These are phyloP conservation scores for Amaranthus palmeri DNA, from an alignment of 148 eudicot genomes.

Conservation along the genomic window DNA sequence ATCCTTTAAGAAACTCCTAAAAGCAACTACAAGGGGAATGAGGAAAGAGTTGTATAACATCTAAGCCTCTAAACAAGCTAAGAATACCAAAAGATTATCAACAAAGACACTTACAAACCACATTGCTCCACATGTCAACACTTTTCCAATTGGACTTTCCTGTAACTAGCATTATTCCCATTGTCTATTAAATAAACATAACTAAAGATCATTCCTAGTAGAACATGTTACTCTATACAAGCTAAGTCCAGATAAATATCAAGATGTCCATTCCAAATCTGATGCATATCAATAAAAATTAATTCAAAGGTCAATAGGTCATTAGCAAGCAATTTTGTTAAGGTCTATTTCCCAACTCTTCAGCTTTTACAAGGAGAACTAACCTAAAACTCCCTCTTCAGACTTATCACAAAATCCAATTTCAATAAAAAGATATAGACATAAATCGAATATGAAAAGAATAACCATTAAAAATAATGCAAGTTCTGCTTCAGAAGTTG, in stretches of 20 bases:
- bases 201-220: neutral
- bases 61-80: neutral
- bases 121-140: neutral
- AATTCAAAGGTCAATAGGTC: too few species aligned
- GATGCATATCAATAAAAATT: too few species aligned
- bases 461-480: too few species aligned
- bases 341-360: too few species aligned
- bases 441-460: too few species aligned
- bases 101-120: neutral
- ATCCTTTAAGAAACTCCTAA: neutral
- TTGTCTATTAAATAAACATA: neutral
- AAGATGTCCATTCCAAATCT: too few species aligned
- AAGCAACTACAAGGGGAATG: neutral
- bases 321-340: too few species aligned
- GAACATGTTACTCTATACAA: neutral
- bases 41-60: neutral
- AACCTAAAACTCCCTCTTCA: too few species aligned
- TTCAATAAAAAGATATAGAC: too few species aligned
- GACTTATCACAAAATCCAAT: too few species aligned
- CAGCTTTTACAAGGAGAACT: too few species aligned
- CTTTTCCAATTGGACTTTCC: neutral
- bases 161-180: neutral
- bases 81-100: neutral
- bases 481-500: too few species aligned
- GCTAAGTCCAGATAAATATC: neutral